Evolutionary conservation across 768 basidiomycete genomes (phyloP), one percentile per base, ranked within the genome.

Genomic region (Rhizopogon roseolus): DNA sequence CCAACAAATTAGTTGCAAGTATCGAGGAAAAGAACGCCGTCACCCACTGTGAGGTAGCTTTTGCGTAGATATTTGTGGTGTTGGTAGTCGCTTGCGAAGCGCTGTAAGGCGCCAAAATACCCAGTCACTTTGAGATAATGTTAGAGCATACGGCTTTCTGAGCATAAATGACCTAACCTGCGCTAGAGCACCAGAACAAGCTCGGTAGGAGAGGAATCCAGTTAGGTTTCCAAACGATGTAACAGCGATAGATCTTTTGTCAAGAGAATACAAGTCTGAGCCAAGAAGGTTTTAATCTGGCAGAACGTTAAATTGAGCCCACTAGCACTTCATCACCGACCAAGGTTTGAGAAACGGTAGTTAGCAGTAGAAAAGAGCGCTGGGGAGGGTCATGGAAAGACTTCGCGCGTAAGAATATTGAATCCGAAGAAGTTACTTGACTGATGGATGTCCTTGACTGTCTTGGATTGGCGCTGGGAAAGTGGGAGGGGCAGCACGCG

Each of bases 311-410:
- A 17, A 46, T 1, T 14, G 29, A 19, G 19, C 29, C 13, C 13
- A 34, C 22, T 3, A 22, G 22, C 22, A 22, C 22, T 22, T 29
- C 45, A 46, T 46, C 45, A 29, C 17, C 44, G 8, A 45, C n/a
- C 7, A 45, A n/a, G 13, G 44, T 45, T 32, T 45, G 44, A 29
- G 6, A 29, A 5, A 29, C 29, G 45, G 19, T 34, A 19, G 8
- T 36, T 34, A 29, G 57, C 50, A 36, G 58, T 56, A 49, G 69
- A 59, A 58, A 70, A 62, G 40, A 69, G 49, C 8, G 63, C 43
- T 16, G 67, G 69, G 0, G 68, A 70, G 13, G 66, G 58, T 29
- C 55, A 54, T 5, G 52, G 57, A 48, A 36, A 41, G 41, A 63
- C 53, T 37, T 62, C 37, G 16, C 55, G 61, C 7, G 46, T 48